phyloP scores from a whole-genome alignment of 2,329 filamentous ascomycete genomes.

The Calonectria hawksworthii region DNA sequence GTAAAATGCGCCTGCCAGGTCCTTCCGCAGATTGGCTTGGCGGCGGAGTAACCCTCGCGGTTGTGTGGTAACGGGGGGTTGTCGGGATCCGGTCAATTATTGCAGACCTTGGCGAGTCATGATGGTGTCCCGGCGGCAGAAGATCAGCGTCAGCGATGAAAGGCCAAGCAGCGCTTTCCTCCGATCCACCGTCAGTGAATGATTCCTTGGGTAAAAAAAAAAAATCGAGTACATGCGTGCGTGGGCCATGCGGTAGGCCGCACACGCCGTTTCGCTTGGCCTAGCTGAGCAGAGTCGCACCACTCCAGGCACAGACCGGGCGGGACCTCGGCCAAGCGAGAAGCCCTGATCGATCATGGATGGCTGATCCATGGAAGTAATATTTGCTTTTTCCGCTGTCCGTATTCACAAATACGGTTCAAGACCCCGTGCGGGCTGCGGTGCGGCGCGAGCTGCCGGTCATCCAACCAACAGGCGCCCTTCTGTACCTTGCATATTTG shows the following conservation, averaged over 20 bases:
- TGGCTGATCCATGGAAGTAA: conserved; percentile 10
- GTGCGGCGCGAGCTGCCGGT: neutral
- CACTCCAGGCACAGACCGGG: conserved; percentile 25
- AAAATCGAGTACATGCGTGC: too few relatives aligned
- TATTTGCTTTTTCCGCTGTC: neutral
- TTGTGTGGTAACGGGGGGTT: neutral
- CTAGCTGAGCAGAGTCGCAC: conserved; percentile 29
- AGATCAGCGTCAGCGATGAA: neutral
- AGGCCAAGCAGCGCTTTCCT: neutral
- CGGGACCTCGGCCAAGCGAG: conserved; percentile 8
- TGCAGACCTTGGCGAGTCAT: neutral
- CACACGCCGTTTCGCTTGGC: neutral
- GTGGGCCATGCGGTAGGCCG: neutral
- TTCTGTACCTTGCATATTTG: conserved; percentile 22
- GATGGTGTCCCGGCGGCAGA: neutral
- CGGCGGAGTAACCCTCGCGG: neutral
- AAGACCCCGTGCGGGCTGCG: neutral
- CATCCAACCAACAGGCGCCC: conserved; percentile 18
- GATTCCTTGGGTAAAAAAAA: neutral
- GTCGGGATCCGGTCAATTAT: neutral
- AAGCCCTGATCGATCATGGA: conserved; percentile 7
- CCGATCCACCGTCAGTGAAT: neutral
- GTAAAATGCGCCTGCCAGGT: neutral
- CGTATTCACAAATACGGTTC: neutral
- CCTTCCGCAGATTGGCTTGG: neutral